Percentiles rank a stretch among this genome's conserved stretches.
These are phyloP conservation scores for Penicillium ochrochloron DNA, from an alignment of 495 filamentous ascomycete species.

Conservation along the genomic window DNA sequence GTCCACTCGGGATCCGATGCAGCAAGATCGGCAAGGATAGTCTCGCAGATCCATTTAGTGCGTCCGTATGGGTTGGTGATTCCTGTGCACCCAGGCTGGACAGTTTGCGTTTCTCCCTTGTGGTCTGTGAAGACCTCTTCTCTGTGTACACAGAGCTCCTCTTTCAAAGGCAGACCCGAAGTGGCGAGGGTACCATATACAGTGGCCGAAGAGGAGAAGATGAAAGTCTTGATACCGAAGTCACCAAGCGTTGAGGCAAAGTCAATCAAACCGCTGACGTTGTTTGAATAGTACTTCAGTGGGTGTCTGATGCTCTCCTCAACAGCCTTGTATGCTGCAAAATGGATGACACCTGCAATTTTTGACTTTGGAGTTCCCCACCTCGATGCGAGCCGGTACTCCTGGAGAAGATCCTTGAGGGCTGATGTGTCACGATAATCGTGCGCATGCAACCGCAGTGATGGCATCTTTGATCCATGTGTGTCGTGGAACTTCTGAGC, in stretches of 20 bases:
- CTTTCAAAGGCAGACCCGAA: slow-evolving; percentile 56
- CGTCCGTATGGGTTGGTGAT: slow-evolving; percentile 69
- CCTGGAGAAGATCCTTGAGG: slow-evolving; percentile 46
- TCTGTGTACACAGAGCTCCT: slow-evolving; percentile 65
- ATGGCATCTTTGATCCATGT: slow-evolving; percentile 51
- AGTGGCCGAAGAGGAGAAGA: slow-evolving; percentile 69
- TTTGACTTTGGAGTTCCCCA: slow-evolving; percentile 52
- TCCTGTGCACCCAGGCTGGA: slow-evolving; percentile 52
- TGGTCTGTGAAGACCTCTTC: slow-evolving; percentile 41
- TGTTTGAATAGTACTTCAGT: slow-evolving; percentile 68
- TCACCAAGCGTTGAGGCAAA: slow-evolving; percentile 58
- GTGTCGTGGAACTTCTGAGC: slow-evolving; percentile 53
- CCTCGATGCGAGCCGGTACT: slow-evolving; percentile 39
- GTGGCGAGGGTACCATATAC: slow-evolving; percentile 65
- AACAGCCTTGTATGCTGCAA: slow-evolving; percentile 65
- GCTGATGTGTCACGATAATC: slow-evolving; percentile 59
- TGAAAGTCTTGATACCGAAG: slow-evolving; percentile 66
- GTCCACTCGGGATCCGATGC: slow-evolving; percentile 62
- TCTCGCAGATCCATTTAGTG: slow-evolving; percentile 69
- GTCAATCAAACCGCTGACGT: slow-evolving; percentile 65
- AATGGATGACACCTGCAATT: slow-evolving; percentile 67
- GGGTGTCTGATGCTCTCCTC: slow-evolving; percentile 57
- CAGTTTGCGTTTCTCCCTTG: slow-evolving; percentile 33
- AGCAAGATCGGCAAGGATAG: slow-evolving; percentile 66
- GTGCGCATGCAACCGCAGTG: slow-evolving; percentile 58